These are phyloP conservation scores for Boletus smithii DNA, from an alignment of 1,284 basidiomycete species.

Conservation along the genomic window DNA sequence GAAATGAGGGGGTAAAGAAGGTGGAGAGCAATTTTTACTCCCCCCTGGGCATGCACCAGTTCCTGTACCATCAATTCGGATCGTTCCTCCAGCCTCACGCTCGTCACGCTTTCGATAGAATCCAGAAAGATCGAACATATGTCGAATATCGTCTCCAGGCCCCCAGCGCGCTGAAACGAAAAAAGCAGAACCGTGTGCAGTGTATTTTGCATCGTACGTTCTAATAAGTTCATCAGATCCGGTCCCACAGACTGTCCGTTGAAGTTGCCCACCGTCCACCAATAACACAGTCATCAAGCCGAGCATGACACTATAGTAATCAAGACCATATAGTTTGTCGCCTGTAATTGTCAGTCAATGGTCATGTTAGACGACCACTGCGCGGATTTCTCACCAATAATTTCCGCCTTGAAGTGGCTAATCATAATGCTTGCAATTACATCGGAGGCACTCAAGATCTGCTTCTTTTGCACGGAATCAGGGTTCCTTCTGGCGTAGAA, in stretches of 20 bases:
- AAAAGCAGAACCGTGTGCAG: constrained; percentile 81
- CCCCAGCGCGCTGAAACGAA: constrained; percentile 71
- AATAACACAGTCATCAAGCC: constrained; percentile 71
- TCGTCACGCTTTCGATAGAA: constrained; percentile 53
- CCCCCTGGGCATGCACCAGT: constrained; percentile 73
- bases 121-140: constrained; percentile 58
- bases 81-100: constrained; percentile 50
- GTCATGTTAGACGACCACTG: neutral
- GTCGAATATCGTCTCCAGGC: constrained; percentile 66
- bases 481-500: constrained; percentile 79
- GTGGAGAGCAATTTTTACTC: constrained; percentile 78
- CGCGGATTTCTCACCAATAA: constrained; percentile 45
- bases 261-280: constrained; percentile 68
- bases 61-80: constrained; percentile 58
- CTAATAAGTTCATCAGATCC: constrained; percentile 38
- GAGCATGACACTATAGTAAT: constrained; percentile 77
- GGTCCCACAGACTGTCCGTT: neutral
- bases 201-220: constrained; percentile 69
- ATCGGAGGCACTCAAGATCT: constrained; percentile 68
- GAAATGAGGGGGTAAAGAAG: constrained; percentile 77
- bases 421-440: constrained; percentile 73
- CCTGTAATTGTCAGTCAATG: constrained; percentile 34
- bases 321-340: constrained; percentile 51
- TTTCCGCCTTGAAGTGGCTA: constrained; percentile 62
- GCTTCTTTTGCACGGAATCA: constrained; percentile 76